Conservation (phyloP, 176 grass and related monocot genomes). For the Oryza meridionalis region DNA sequence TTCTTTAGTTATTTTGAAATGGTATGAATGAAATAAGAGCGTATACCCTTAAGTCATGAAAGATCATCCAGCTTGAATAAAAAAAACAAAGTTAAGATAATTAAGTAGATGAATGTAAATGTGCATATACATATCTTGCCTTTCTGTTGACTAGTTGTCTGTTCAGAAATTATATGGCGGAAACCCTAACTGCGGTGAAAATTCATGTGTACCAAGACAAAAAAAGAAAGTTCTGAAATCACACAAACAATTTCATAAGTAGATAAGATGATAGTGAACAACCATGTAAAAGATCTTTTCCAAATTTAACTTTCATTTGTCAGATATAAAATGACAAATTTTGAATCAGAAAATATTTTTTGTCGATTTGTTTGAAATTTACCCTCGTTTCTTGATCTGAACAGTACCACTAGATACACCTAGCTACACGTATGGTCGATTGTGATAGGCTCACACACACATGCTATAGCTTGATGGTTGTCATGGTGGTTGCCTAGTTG, state of each 20-base stretch:
- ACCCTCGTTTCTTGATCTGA: background rate
- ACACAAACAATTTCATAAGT: too few species aligned
- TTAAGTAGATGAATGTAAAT: background rate
- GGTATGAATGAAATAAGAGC: background rate
- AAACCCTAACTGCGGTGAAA: too few species aligned
- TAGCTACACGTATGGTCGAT: background rate
- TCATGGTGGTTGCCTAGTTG: slow-evolving; percentile 1
- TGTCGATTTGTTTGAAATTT: too few species aligned
- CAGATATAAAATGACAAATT: too few species aligned
- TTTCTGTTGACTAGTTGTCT: background rate
- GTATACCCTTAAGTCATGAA: too few species aligned
- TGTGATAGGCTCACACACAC: background rate
- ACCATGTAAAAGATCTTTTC: too few species aligned
- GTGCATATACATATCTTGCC: background rate
- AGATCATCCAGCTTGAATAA: too few species aligned
- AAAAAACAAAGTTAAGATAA: background rate
- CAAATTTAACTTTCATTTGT: too few species aligned
- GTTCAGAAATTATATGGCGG: background rate
- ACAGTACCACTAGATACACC: background rate
- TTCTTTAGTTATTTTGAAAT: background rate
- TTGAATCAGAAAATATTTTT: too few species aligned
- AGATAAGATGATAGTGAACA: too few species aligned
- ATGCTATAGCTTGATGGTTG: background rate
- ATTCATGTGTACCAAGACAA: too few species aligned
- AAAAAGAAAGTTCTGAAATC: too few species aligned